These are phyloP conservation scores for Penicillium maclennaniae DNA, from an alignment of 495 filamentous ascomycete genomes.

Conservation along the genomic window DNA sequence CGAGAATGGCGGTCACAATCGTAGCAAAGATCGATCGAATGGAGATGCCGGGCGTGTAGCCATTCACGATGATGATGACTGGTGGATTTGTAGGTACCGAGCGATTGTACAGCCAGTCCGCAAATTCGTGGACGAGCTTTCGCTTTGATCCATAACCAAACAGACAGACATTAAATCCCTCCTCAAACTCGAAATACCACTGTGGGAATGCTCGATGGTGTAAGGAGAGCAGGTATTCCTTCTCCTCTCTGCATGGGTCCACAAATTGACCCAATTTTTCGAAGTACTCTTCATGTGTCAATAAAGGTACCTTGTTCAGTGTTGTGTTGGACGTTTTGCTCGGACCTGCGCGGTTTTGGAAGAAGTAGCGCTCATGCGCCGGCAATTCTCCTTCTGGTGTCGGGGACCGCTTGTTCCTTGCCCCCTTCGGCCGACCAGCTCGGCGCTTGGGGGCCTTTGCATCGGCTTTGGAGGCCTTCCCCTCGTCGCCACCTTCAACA, in stretches of 20 bases:
- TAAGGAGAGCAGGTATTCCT: conserved; percentile 65
- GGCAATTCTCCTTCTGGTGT: conserved; percentile 78
- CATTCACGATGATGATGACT: conserved; percentile 81
- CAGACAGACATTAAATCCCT: conserved; percentile 86
- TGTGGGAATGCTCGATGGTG: conserved; percentile 82
- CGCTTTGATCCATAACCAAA: conserved; percentile 93
- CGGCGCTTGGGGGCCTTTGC: conserved; percentile 52
- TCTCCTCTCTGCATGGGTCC: conserved; percentile 70
- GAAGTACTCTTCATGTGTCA: conserved; percentile 92
- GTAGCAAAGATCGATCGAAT: conserved; percentile 75
- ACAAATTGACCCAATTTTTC: conserved; percentile 59
- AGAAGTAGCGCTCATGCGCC: conserved; percentile 88
- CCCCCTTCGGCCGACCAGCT: conserved; percentile 56
- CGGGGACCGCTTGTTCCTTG: conserved; percentile 65
- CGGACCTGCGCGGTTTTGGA: conserved; percentile 78
- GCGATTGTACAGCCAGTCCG: conserved; percentile 60
- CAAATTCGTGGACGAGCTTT: conserved; percentile 70
- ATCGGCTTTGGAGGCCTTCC: conserved; percentile 27
- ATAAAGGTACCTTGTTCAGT: conserved; percentile 66
- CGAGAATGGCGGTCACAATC: conserved; percentile 61
- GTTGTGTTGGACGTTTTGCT: conserved; percentile 84
- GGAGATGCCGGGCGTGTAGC: conserved; percentile 72
- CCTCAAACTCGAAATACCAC: conserved; percentile 86
- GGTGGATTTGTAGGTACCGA: conserved; percentile 32
- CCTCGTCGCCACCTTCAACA: conserved; percentile 30